These are phyloP conservation scores for Lepiota brunneoincarnata DNA, from an alignment of 768 basidiomycete genomes.

Conservation along the genomic window DNA sequence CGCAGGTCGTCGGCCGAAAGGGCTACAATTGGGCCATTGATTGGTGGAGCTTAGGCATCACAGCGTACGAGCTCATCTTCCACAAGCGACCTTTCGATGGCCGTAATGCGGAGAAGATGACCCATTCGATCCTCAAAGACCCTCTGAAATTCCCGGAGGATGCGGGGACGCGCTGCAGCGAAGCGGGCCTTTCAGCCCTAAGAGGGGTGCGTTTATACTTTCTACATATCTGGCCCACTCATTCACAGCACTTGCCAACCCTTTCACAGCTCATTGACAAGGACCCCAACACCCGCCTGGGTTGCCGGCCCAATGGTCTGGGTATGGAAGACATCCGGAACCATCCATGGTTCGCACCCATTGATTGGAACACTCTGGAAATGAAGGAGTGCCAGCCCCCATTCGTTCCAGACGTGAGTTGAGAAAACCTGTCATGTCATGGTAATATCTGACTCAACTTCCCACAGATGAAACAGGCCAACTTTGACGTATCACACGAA, in stretches of 20 bases:
- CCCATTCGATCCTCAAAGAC: constrained; percentile 80
- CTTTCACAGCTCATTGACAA: constrained; percentile 75
- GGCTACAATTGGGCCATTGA: constrained; percentile 94
- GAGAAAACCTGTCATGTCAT: constrained; percentile 4
- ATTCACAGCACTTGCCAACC: constrained; percentile 15
- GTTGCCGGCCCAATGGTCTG: constrained; percentile 66
- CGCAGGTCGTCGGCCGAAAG: constrained; percentile 87
- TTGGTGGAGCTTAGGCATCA: constrained; percentile 95
- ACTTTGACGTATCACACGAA: constrained; percentile 97
- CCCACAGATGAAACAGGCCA: constrained; percentile 87
- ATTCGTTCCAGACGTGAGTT: constrained; percentile 89
- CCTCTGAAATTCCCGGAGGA: constrained; percentile 75
- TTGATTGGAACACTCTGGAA: constrained; percentile 81
- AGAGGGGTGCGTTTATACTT: constrained; percentile 49
- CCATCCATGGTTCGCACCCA: constrained; percentile 81
- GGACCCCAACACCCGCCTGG: constrained; percentile 73
- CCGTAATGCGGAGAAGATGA: constrained; percentile 85
- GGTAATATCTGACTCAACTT: constrained; percentile 6
- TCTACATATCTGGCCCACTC: not conserved
- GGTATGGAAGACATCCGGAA: constrained; percentile 76
- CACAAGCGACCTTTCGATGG: constrained; percentile 86
- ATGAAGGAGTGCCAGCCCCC: constrained; percentile 72
- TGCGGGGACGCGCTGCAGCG: constrained; percentile 56
- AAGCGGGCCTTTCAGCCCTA: constrained; percentile 64
- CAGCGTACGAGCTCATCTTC: constrained; percentile 88